Evolutionary conservation across 2,329 filamentous ascomycete genomes (phyloP).

Genomic region (Hypocreales sp.): DNA sequence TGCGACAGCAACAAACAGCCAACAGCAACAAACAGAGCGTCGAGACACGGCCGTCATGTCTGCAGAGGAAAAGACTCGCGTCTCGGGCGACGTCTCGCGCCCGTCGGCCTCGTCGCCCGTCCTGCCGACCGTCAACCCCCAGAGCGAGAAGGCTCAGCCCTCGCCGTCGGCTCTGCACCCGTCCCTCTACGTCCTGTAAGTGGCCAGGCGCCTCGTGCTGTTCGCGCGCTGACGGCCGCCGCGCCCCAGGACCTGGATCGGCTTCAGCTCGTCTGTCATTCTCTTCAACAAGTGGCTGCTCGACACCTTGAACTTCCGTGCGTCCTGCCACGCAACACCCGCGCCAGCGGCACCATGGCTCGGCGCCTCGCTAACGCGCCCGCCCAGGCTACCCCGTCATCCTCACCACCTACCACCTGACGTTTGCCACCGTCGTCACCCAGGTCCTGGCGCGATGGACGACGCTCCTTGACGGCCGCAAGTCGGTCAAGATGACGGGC

Average conservation of each 20-base stretch:
- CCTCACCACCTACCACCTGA: constrained; percentile 89
- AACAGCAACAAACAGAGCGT: too few species aligned
- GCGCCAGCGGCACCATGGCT: not conserved
- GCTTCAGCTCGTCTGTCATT: constrained; percentile 84
- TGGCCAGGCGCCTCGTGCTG: constrained; percentile 6
- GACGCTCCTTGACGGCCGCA: constrained; percentile 77
- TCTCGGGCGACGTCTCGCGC: constrained; percentile 62
- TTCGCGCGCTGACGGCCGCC: not conserved
- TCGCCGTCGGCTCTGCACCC: constrained; percentile 56
- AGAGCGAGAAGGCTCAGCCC: constrained; percentile 53
- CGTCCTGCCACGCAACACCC: constrained; percentile 6
- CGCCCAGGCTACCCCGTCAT: constrained; percentile 53
- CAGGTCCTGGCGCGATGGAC: constrained; percentile 87
- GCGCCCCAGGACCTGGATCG: constrained; percentile 65
- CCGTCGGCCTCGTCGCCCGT: constrained; percentile 40
- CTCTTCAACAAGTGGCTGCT: constrained; percentile 99
- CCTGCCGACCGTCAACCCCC: constrained; percentile 69
- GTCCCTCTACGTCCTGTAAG: constrained; percentile 67
- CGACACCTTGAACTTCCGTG: constrained; percentile 63
- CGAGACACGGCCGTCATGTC: too few species aligned
- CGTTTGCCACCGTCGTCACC: constrained; percentile 87
- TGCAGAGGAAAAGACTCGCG: constrained; percentile 59
- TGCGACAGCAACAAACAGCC: too few species aligned
- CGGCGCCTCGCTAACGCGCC: constrained; percentile 5
- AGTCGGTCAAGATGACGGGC: constrained; percentile 94